Percentiles rank a stretch among this genome's conserved stretches.
Evolutionary conservation across 1,284 basidiomycete species (phyloP).

Genomic region (Ganoderma boninense): DNA sequence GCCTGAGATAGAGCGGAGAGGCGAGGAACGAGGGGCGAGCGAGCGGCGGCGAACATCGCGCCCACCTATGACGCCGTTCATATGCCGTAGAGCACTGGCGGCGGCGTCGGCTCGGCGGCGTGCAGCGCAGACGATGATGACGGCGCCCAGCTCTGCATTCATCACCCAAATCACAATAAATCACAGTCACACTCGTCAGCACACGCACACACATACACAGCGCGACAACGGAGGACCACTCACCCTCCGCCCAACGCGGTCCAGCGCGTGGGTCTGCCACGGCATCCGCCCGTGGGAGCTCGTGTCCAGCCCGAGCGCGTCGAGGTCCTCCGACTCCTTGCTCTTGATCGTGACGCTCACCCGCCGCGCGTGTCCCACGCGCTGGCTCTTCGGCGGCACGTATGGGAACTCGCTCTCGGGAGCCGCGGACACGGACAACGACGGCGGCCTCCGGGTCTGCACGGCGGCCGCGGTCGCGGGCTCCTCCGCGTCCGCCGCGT

Average conservation of each 20-base stretch:
- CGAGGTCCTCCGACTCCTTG: conserved; percentile 36
- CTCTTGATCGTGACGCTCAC: conserved; percentile 40
- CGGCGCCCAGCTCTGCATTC: conserved; percentile 37
- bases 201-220: conserved; percentile 4
- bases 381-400: conserved; percentile 34
- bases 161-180: not conserved
- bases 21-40: not conserved
- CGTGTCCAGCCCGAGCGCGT: conserved; percentile 35
- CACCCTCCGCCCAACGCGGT: conserved; percentile 31
- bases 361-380: conserved; percentile 38
- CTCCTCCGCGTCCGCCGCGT: not conserved
- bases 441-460: conserved; percentile 11
- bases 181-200: conserved; percentile 6
- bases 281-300: conserved; percentile 22
- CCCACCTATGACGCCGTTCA: not conserved
- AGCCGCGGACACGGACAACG: conserved; percentile 15
- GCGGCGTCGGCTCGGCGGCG: conserved; percentile 17
- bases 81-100: conserved; percentile 21
- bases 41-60: not conserved
- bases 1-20: not conserved
- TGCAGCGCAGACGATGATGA: conserved; percentile 28
- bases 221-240: conserved; percentile 8
- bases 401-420: conserved; percentile 39
- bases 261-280: conserved; percentile 36
- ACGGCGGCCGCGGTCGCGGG: not conserved